Conservation (phyloP, 352 stramenopile genomes). For the Globisporangium alternatum region DNA sequence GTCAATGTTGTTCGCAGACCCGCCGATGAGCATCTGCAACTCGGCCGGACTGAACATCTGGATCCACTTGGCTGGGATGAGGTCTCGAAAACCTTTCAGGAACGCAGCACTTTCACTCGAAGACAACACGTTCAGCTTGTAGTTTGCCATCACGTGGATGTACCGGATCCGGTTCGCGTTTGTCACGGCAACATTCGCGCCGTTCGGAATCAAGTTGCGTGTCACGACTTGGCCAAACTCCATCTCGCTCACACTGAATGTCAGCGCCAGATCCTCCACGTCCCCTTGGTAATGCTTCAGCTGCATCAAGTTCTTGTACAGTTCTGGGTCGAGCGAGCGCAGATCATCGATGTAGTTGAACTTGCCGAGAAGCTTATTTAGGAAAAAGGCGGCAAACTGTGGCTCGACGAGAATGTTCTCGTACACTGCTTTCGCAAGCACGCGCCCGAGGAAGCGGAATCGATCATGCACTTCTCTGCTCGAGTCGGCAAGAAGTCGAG, state of each 20-base stretch:
- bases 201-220: constrained; percentile 81
- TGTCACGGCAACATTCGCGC: constrained; percentile 86
- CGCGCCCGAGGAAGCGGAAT: constrained; percentile 94
- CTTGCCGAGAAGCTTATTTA: constrained; percentile 93
- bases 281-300: constrained; percentile 94
- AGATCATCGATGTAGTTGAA: constrained; percentile 92
- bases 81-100: constrained; percentile 65
- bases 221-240: constrained; percentile 69
- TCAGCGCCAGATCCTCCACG: constrained; percentile 91
- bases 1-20: constrained; percentile 89
- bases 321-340: constrained; percentile 89
- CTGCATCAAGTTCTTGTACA: constrained; percentile 96
- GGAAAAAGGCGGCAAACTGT: constrained; percentile 96
- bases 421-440: constrained; percentile 95
- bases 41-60: constrained; percentile 89
- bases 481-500: constrained; percentile 62
- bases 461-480: constrained; percentile 84
- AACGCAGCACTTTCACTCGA: constrained; percentile 59
- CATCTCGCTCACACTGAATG: constrained; percentile 88
- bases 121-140: constrained; percentile 93
- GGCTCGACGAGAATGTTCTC: constrained; percentile 96
- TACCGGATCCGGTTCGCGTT: constrained; percentile 95
- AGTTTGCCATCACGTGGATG: constrained; percentile 95
- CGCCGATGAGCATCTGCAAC: constrained; percentile 92
- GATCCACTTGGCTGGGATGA: constrained; percentile 75